phyloP scores from a whole-genome alignment of 2,329 filamentous ascomycete species.

The Penicillium sp. region DNA sequence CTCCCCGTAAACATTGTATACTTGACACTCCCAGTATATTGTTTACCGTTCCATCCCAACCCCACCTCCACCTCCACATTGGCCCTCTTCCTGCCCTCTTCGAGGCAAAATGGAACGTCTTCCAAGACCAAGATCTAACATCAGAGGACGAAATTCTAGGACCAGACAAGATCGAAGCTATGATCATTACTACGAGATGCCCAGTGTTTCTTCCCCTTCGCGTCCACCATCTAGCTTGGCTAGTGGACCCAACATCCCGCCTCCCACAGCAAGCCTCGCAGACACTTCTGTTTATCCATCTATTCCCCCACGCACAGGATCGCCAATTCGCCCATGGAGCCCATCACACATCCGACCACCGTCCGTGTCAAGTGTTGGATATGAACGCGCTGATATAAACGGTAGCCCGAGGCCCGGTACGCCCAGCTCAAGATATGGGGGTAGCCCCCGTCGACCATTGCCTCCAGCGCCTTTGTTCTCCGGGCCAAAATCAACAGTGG shows the following conservation, averaged over 20 bases:
- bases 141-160: conserved; percentile 16
- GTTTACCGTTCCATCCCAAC: neutral
- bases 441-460: conserved; percentile 79
- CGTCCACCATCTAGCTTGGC: conserved; percentile 44
- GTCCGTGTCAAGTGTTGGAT: conserved; percentile 60
- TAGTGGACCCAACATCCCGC: conserved; percentile 41
- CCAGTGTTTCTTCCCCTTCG: conserved; percentile 31
- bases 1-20: conserved; percentile 9
- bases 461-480: conserved; percentile 86
- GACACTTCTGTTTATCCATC: conserved; percentile 40
- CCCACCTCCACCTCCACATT: neutral
- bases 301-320: conserved; percentile 33
- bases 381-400: conserved; percentile 85
- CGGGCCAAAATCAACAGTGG: conserved; percentile 43
- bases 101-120: conserved; percentile 15
- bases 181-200: conserved; percentile 28
- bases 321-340: conserved; percentile 51
- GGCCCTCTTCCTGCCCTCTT: neutral
- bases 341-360: conserved; percentile 70
- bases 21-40: conserved; percentile 5
- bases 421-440: conserved; percentile 82
- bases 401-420: conserved; percentile 88
- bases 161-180: conserved; percentile 15
- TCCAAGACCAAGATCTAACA: conserved; percentile 22
- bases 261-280: conserved; percentile 34